Percentiles rank a stretch among this genome's conserved stretches.
phyloP scores from a whole-genome alignment of 306 rosid species.

The Chamaecrista fasciculata region DNA sequence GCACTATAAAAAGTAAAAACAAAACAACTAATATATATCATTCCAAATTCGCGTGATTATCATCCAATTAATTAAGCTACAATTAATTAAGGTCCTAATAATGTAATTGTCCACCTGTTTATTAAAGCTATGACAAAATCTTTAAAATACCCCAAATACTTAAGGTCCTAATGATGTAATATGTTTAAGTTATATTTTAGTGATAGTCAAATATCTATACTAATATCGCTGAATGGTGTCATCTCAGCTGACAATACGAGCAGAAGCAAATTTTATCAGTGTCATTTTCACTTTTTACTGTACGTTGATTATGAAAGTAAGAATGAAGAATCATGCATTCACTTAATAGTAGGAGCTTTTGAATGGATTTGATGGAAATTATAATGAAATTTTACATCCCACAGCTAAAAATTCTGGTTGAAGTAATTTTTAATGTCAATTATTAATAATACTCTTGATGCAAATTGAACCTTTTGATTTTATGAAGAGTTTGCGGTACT shows the following conservation, averaged over 20 bases:
- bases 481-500: too few relatives aligned
- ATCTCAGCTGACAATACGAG: background rate
- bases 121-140: conserved; percentile 41
- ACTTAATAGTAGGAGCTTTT: background rate
- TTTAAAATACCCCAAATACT: conserved; percentile 20
- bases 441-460: too few relatives aligned
- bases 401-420: too few relatives aligned
- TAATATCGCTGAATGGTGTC: background rate
- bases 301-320: background rate
- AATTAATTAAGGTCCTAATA: too few relatives aligned
- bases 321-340: background rate
- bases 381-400: too few relatives aligned
- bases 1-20: background rate
- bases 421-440: too few relatives aligned
- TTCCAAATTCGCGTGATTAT: conserved; percentile 19
- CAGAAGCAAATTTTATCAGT: background rate
- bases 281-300: background rate
- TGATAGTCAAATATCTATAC: background rate
- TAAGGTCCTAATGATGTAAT: background rate
- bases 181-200: background rate
- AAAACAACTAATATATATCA: too few relatives aligned
- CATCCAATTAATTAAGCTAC: conserved; percentile 21
- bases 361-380: background rate
- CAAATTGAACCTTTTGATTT: too few relatives aligned
- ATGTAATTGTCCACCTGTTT: too few relatives aligned